phyloP scores from a whole-genome alignment of 441 rosid species.

The Gossypium gossypioides region DNA sequence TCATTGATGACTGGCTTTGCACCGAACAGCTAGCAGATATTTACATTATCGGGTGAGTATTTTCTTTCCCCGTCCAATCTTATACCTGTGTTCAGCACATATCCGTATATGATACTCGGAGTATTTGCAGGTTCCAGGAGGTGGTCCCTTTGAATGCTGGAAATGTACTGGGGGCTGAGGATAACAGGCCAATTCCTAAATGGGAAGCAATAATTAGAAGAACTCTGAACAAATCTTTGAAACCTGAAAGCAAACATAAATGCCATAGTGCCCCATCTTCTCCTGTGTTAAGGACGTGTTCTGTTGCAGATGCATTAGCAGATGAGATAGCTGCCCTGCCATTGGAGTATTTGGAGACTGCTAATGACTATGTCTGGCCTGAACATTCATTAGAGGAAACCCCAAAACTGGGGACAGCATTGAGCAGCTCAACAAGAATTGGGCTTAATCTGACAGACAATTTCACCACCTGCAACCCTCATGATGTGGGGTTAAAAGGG shows the following conservation, averaged over 20 bases:
- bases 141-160: conserved; percentile 97
- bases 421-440: conserved; percentile 58
- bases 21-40: conserved; percentile 71
- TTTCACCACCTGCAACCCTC: conserved; percentile 24
- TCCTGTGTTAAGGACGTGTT: conserved; percentile 63
- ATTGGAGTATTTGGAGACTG: conserved; percentile 22
- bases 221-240: conserved; percentile 60
- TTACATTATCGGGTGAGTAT: conserved; percentile 67
- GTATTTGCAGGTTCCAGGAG: conserved; percentile 66
- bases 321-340: conserved; percentile 46
- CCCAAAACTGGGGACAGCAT: conserved; percentile 55
- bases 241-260: conserved; percentile 49
- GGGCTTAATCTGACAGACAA: conserved; percentile 41
- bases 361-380: conserved; percentile 48
- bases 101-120: not conserved
- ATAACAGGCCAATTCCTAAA: conserved; percentile 63
- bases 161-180: conserved; percentile 92
- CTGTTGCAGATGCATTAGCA: conserved; percentile 58
- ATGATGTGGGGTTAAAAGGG: conserved; percentile 25
- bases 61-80: not conserved
- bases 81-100: not conserved
- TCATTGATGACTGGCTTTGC: conserved; percentile 79
- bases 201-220: conserved; percentile 91
- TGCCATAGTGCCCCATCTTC: conserved; percentile 91
- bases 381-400: conserved; percentile 63